Evolutionary conservation across 2,329 filamentous ascomycete genomes (phyloP).

Genomic region (Verticillium nonalfalfae): DNA sequence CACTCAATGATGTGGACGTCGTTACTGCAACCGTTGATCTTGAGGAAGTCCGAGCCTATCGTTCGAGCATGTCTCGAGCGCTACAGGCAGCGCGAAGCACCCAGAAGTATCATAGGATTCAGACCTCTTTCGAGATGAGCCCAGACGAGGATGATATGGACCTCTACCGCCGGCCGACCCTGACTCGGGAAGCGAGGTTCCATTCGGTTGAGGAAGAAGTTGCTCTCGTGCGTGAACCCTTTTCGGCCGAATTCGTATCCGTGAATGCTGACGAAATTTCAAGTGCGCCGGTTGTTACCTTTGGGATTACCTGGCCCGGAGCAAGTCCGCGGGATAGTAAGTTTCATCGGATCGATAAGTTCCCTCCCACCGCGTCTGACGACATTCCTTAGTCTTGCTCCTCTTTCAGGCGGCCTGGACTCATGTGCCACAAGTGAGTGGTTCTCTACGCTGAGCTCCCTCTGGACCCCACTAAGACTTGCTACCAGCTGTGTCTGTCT

Average conservation of each 20-base stretch:
- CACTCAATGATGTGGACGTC: slow-evolving; percentile 59
- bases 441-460: too few relatives aligned
- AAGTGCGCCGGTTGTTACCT: slow-evolving; percentile 57
- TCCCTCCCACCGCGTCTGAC: neutral
- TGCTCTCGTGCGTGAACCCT: slow-evolving; percentile 28
- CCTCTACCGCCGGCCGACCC: slow-evolving; percentile 31
- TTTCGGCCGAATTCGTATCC: too few relatives aligned
- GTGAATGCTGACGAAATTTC: neutral
- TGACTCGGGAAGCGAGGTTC: slow-evolving; percentile 39
- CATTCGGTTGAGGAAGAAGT: slow-evolving; percentile 63
- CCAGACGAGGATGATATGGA: slow-evolving; percentile 31
- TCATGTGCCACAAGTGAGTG: slow-evolving; percentile 40
- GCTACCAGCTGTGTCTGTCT: slow-evolving; percentile 25
- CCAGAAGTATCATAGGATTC: slow-evolving; percentile 36
- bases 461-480: neutral
- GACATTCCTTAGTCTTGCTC: slow-evolving; percentile 21
- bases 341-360: neutral
- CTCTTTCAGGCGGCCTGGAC: slow-evolving; percentile 51
- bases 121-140: slow-evolving; percentile 26
- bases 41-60: slow-evolving; percentile 61
- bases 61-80: slow-evolving; percentile 49
- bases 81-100: slow-evolving; percentile 47
- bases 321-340: slow-evolving; percentile 36
- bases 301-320: slow-evolving; percentile 56
- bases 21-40: slow-evolving; percentile 60